Conservation (phyloP, 306 rosid species). For the Sphenostylis stenocarpa region DNA sequence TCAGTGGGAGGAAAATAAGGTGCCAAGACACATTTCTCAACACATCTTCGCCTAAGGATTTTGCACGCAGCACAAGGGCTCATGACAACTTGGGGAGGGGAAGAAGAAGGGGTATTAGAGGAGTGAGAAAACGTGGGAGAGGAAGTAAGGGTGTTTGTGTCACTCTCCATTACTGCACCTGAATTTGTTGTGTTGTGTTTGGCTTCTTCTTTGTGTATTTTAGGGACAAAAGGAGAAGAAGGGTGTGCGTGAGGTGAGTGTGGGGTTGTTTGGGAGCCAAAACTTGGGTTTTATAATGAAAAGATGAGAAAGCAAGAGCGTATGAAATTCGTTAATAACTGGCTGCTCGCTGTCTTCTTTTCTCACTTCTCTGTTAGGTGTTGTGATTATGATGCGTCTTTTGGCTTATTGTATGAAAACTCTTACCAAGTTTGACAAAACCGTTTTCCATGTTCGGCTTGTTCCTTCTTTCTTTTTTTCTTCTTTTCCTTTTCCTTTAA, state of each 20-base stretch:
- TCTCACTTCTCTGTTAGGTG: slow-evolving; percentile 49
- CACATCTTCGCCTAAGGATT: slow-evolving; percentile 78
- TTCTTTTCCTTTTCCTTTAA: neutral
- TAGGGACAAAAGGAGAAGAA: neutral
- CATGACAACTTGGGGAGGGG: slow-evolving; percentile 46
- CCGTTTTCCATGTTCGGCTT: neutral
- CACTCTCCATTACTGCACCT: slow-evolving; percentile 43
- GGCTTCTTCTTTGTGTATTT: neutral
- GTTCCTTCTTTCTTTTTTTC: neutral
- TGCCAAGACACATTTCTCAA: slow-evolving; percentile 84
- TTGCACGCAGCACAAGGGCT: slow-evolving; percentile 97
- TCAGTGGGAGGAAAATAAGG: slow-evolving; percentile 96
- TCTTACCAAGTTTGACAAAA: slow-evolving; percentile 35
- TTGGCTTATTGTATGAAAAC: slow-evolving; percentile 47
- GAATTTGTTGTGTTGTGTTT: slow-evolving; percentile 23
- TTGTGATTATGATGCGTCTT: slow-evolving; percentile 30
- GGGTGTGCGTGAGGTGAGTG: slow-evolving; percentile 9
- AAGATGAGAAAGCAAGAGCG: neutral
- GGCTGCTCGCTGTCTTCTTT: slow-evolving; percentile 36
- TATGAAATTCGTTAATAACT: slow-evolving; percentile 32
- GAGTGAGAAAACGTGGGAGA: slow-evolving; percentile 37
- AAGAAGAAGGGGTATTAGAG: slow-evolving; percentile 23
- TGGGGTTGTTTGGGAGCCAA: slow-evolving; percentile 38
- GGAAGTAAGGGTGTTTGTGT: slow-evolving; percentile 33
- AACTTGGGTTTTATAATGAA: slow-evolving; percentile 39